Conservation (phyloP, 2,329 filamentous ascomycete species). For the Neonectria neomacrospora region DNA sequence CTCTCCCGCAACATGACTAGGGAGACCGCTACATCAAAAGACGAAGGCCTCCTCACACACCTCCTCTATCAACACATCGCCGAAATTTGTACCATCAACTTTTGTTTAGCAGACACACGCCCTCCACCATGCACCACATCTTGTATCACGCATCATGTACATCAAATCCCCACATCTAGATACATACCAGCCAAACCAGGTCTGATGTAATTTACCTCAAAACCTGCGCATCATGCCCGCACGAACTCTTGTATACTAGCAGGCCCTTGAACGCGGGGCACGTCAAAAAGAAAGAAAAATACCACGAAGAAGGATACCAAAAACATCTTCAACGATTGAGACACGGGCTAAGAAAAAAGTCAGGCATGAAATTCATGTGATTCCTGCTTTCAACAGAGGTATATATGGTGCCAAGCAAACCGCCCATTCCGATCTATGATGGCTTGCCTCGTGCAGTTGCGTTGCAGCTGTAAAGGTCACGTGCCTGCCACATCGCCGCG, state of each 20-base stretch:
- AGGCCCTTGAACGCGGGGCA: constrained; percentile 2
- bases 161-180: constrained; percentile 11
- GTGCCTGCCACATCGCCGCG: background rate
- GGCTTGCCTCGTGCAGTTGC: background rate
- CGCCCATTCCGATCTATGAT: background rate
- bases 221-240: too few species aligned
- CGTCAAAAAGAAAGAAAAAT: background rate
- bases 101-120: background rate
- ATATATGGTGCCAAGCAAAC: constrained; percentile 5
- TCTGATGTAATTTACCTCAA: constrained; percentile 13
- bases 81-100: background rate
- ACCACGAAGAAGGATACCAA: background rate
- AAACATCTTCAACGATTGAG: background rate
- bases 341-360: background rate
- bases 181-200: constrained; percentile 1
- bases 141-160: constrained; percentile 27
- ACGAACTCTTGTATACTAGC: constrained; percentile 32
- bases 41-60: constrained; percentile 8
- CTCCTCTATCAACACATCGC: background rate
- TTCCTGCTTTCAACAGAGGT: constrained; percentile 6
- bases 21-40: background rate
- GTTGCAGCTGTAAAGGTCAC: background rate
- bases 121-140: constrained; percentile 9
- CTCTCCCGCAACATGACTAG: background rate
- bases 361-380: background rate